These are phyloP conservation scores for Diversispora eburnea DNA, from an alignment of 192 early-diverging fungal genomes.

Conservation along the genomic window DNA sequence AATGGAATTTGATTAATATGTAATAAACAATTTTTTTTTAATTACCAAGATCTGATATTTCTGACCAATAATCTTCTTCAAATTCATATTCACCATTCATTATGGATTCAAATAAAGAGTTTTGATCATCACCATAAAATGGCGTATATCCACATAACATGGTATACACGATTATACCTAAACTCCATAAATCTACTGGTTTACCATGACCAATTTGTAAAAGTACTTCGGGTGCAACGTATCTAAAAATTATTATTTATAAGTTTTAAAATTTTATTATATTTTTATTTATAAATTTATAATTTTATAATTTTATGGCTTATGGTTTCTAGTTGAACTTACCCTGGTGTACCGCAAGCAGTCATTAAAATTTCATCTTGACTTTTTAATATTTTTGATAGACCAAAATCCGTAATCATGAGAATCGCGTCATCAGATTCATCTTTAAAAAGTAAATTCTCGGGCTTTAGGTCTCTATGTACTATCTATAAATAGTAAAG, in stretches of 20 bases:
- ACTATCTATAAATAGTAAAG: slow-evolving; percentile 57
- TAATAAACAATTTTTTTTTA: background rate
- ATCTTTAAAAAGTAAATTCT: slow-evolving; percentile 79
- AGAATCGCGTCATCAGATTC: slow-evolving; percentile 61
- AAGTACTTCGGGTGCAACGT: slow-evolving; percentile 85
- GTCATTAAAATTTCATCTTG: slow-evolving; percentile 80
- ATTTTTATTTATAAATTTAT: background rate
- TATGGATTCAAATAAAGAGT: slow-evolving; percentile 62
- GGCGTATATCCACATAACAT: slow-evolving; percentile 78
- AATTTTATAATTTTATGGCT: background rate
- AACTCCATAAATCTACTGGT: slow-evolving; percentile 92
- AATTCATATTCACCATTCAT: slow-evolving; percentile 66
- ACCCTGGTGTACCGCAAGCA: slow-evolving; percentile 84
- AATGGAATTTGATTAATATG: too few species aligned
- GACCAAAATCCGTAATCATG: slow-evolving; percentile 89
- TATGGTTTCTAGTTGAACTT: background rate
- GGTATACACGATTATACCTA: slow-evolving; percentile 90
- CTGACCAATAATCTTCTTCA: slow-evolving; percentile 71
- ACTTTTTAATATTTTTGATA: slow-evolving; percentile 66
- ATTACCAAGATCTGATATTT: slow-evolving; percentile 67
- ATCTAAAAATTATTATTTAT: slow-evolving; percentile 28
- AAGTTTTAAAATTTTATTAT: background rate
- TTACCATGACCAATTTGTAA: slow-evolving; percentile 85
- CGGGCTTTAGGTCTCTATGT: slow-evolving; percentile 82
- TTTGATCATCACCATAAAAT: slow-evolving; percentile 63